Evolutionary conservation across 768 basidiomycete genomes (phyloP), one percentile per base, ranked within the genome.

Genomic region (Tricholoma bakamatsutake): DNA sequence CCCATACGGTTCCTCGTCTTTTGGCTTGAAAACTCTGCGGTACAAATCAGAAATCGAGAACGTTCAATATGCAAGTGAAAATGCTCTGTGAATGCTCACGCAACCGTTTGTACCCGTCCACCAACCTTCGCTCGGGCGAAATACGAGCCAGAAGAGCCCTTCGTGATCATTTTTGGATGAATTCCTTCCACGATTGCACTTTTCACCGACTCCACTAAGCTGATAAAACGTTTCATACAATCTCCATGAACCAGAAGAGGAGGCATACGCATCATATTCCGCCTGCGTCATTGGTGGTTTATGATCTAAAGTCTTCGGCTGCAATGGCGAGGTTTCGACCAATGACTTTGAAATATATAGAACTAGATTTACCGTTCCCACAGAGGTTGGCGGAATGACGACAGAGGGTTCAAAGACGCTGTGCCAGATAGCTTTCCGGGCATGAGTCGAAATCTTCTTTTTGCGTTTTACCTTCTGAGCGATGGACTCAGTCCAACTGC

Each of bases 1-100:
- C 24, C 92, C 92, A 66, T 94, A 95, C 1, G 92, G 92, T 62
- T 93, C 90, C 66, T 91, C 89, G 57, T 91, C 88, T 67, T 93
- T 93, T 1, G 93, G 93, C 67, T 95, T 95, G 71, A 96, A 95
- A 3, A 95, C 89, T 5, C 88, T 93, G 52, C 35, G 3, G 18
- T 21, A 18, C 39, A 15, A 10, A 17, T 27, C 11, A 17, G 9
- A 57, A 42, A 9, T 24, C 42, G 17, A 13, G 35, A 24, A 5
- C 10, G n/a, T n/a, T 45, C 13, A 48, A 13, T 33, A 18, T 27
- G 34, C 8, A 18, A 17, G 39, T 11, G 15, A 15, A 37, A 13
- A 3, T 15, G 13, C 15, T 21, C 45, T n/a, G 27, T 46, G 40
- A 40, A 39, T n/a, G 73, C 88, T 69, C 64, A 90, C 90, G 87